Conservation (phyloP, 148 eudicot genomes). For the Euryodendron excelsum region DNA sequence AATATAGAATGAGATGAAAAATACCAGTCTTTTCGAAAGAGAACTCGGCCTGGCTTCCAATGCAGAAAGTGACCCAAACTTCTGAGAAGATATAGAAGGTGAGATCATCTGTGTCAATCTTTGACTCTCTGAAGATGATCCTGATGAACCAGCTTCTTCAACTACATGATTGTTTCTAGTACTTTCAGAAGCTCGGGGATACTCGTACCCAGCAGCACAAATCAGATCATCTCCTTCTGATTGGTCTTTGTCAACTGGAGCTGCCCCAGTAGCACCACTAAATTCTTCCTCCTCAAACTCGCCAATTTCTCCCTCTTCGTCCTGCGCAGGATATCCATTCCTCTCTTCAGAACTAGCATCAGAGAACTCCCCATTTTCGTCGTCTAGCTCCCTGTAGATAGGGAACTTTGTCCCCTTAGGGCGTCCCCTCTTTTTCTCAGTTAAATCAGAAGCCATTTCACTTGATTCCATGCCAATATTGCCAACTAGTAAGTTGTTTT, state of each 20-base stretch:
- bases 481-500: conserved; percentile 40
- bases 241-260: conserved; percentile 42
- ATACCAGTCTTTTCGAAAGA: conserved; percentile 63
- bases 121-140: conserved; percentile 68
- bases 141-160: conserved; percentile 80
- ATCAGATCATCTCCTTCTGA: conserved; percentile 57
- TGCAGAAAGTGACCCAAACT: conserved; percentile 89
- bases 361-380: conserved; percentile 68
- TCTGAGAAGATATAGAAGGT: conserved; percentile 80
- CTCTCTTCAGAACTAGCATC: conserved; percentile 83
- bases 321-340: conserved; percentile 52
- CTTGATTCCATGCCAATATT: conserved; percentile 39
- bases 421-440: conserved; percentile 66
- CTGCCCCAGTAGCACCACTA: conserved; percentile 40
- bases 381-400: conserved; percentile 83
- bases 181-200: conserved; percentile 42
- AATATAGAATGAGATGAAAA: conserved; percentile 16
- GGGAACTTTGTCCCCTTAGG: conserved; percentile 69
- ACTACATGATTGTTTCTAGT: conserved; percentile 35
- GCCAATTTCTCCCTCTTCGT: conserved; percentile 71
- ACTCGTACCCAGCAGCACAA: conserved; percentile 49
- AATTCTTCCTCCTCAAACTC: conserved; percentile 77
- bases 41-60: conserved; percentile 83
- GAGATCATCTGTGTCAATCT: conserved; percentile 48
- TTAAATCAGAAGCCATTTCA: conserved; percentile 35